Base-by-base conservation (phyloP, 352 stramenopile species). In the Pythium grandisporangium region DNA sequence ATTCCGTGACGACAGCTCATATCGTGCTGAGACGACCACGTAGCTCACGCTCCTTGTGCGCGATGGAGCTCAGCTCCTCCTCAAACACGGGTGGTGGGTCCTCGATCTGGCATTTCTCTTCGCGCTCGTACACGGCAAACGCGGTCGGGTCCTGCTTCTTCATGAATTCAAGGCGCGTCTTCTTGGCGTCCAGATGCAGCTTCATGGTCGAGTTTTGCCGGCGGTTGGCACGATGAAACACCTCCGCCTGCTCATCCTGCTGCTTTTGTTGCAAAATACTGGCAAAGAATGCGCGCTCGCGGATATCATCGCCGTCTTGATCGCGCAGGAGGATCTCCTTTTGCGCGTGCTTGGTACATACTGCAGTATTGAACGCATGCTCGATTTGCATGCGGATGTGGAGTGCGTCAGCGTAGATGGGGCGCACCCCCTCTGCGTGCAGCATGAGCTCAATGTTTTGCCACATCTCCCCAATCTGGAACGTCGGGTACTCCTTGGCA, bases 401-500 rank as follows among this genome's bases (percentile, higher is more conserved):
- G n/a, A 86, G 54, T 21, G 71, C 66, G 21, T 91, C 77, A 1
- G 77, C 74, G 52, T 86, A 87, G 35, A 85, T 85, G 1, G 70
- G 74, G 2, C 74, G 74, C 5, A 83, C 45, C 13, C 73, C 60
- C 32, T 84, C 72, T 3, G 72, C 72, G 37, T 86, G 48, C 26
- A 88, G 58, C 22, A 64, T 61, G 21, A 73, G 49, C 43, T 88
- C 55, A 17, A 86, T 60, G 33, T 78, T 75, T 39, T 85, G 73
- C 74, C 77, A 91, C 66, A 82, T 80, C 32, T 80, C 70, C 29
- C 72, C 74, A 11, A 81, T 42, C 21, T 68, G 60, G 40, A 83
- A 86, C 8, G 70, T 77, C 17, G 72, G 61, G 32, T 77, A 84
- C 43, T 88, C 77, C 42, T 85, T 88, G 1, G 66, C 68, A 26